Base-by-base conservation (phyloP, 306 rosid species). In the Quercus ilex region DNA sequence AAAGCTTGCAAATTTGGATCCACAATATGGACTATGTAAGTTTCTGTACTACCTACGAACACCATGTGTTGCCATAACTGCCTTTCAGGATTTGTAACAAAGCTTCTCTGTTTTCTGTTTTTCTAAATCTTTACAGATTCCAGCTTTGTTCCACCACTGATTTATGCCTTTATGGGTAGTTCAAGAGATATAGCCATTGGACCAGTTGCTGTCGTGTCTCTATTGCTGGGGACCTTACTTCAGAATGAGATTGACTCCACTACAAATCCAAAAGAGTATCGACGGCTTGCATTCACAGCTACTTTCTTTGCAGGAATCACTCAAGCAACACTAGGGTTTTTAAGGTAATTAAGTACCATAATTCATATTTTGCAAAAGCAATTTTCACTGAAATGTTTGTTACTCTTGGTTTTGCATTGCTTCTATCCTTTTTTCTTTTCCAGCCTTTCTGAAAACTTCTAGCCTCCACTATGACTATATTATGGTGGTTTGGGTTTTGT, bases 181-280 rank as follows among this genome's bases (percentile, higher is more conserved):
- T 95, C 99, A 57, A 92, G 98, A 68, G 98, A 94, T 78, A 94
- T 94, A 73, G 98, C 97, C 46, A 92, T 94, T 38, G 99, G 99
- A 82, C 99, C 97, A 0, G 99, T 95, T 79, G 98, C 98, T 8
- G 99, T 95, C 68, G 98, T 95, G 78, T 95, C 99, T 55, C 92
- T 95, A 64, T 85, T 95, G 90, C 70, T 95, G 71, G 99, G 99
- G 67, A 95, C 94, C 38, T 82, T 89, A 73, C 98, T 95, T 21
- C 90, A 84, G 78, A 85, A 71, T 59, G 97, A 93, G 85, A 78
- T 91, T 59, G 93, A 93, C 87, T 89, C 77, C 18, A 13, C 6
- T 4, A 60, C 76, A 73, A 69, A 95, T 72, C 43, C 91, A 62
- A 76, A 2, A 28, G 98, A 89, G 65, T 92, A 95, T 77, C 69